A percentile compares a stretch with the other conserved stretches of the same genome.
phyloP scores from a whole-genome alignment of 345 rosid genomes.

The Dipteronia dyeriana region DNA sequence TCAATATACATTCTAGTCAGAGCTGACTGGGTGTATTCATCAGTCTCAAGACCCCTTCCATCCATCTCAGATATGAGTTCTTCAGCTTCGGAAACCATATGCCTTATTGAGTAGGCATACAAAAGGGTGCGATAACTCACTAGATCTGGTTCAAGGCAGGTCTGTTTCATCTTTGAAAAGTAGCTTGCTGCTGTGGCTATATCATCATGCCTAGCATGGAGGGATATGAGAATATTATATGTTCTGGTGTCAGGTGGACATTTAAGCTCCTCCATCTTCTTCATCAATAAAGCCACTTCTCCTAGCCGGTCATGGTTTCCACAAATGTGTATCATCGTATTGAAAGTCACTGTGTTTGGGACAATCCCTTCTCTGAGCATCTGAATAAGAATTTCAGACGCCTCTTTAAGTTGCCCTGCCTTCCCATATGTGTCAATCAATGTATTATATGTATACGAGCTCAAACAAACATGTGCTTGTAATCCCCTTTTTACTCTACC shows the following conservation, averaged over 20 bases:
- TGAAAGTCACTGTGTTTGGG: slow-evolving; percentile 86
- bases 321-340: slow-evolving; percentile 80
- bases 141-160: slow-evolving; percentile 65
- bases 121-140: slow-evolving; percentile 84
- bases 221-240: slow-evolving; percentile 78
- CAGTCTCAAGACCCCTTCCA: slow-evolving; percentile 61
- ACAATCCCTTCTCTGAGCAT: slow-evolving; percentile 73
- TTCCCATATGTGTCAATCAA: slow-evolving; percentile 91
- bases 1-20: slow-evolving; percentile 82
- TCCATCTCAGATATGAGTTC: slow-evolving; percentile 69
- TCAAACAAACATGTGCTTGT: slow-evolving; percentile 40
- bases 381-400: slow-evolving; percentile 56
- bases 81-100: slow-evolving; percentile 77
- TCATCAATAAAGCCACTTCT: slow-evolving; percentile 65
- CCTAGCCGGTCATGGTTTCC: slow-evolving; percentile 70
- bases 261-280: slow-evolving; percentile 68
- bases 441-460: slow-evolving; percentile 71
- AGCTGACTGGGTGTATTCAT: slow-evolving; percentile 88
- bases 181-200: slow-evolving; percentile 54
- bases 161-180: slow-evolving; percentile 68
- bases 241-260: slow-evolving; percentile 86
- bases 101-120: slow-evolving; percentile 80
- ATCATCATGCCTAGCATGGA: slow-evolving; percentile 64
- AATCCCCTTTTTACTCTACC: slow-evolving; percentile 20
- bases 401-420: slow-evolving; percentile 73